Evolutionary conservation across 1,284 basidiomycete genomes (phyloP).

Genomic region (Athelia psychrophila): DNA sequence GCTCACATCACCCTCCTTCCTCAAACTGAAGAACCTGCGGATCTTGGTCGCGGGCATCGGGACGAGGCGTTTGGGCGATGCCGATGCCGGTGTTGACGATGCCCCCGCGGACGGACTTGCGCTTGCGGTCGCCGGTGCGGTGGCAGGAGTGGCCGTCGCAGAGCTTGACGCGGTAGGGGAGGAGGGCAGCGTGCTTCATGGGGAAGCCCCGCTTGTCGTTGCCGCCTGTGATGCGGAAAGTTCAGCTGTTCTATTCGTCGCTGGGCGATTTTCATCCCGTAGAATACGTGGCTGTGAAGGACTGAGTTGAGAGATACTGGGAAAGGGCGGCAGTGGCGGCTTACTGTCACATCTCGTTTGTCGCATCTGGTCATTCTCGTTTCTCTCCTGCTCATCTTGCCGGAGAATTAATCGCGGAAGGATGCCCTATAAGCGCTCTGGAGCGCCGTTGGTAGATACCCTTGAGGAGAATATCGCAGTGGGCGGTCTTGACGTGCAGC

Average conservation of each 20-base stretch:
- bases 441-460: too few species aligned
- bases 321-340: constrained; percentile 25
- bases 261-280: constrained; percentile 97
- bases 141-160: constrained; percentile 94
- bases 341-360: constrained; percentile 88
- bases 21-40: constrained; percentile 96
- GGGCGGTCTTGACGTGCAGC: too few species aligned
- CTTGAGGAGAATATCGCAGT: too few species aligned
- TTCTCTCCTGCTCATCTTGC: too few species aligned
- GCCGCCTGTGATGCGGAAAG: constrained; percentile 95
- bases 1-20: constrained; percentile 97
- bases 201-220: constrained; percentile 98
- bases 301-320: not conserved
- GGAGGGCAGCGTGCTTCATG: constrained; percentile 99
- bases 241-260: constrained; percentile 97
- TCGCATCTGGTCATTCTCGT: too few species aligned
- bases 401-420: too few species aligned
- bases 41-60: constrained; percentile 97
- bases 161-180: constrained; percentile 92
- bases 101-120: constrained; percentile 98
- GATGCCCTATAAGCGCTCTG: too few species aligned
- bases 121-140: constrained; percentile 94
- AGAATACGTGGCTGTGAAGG: constrained; percentile 79
- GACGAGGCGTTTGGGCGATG: constrained; percentile 92
- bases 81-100: constrained; percentile 97